These are phyloP conservation scores for Glomus cerebriforme DNA, from an alignment of 192 early-diverging fungal genomes.

Conservation along the genomic window DNA sequence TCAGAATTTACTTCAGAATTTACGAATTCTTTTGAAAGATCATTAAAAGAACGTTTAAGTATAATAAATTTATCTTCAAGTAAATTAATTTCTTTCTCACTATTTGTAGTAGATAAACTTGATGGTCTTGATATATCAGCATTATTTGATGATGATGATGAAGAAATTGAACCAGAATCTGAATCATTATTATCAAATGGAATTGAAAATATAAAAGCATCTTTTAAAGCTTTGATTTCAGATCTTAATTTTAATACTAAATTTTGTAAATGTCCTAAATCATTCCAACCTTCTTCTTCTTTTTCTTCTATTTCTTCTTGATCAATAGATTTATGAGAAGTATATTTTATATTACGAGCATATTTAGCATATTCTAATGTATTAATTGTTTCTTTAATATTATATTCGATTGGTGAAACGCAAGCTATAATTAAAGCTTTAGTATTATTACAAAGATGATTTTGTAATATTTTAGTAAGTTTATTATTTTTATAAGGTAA, in stretches of 20 bases:
- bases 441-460: slow-evolving; percentile 91
- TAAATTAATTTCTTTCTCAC: slow-evolving; percentile 28
- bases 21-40: slow-evolving; percentile 56
- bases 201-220: background rate
- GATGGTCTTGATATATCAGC: background rate
- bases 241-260: slow-evolving; percentile 63
- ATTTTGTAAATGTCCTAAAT: slow-evolving; percentile 63
- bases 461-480: slow-evolving; percentile 91
- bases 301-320: slow-evolving; percentile 66
- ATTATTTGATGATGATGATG: slow-evolving; percentile 11
- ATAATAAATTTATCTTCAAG: slow-evolving; percentile 51
- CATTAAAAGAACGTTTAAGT: slow-evolving; percentile 54
- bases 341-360: slow-evolving; percentile 94
- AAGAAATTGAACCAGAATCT: slow-evolving; percentile 27
- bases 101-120: background rate
- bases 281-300: slow-evolving; percentile 62
- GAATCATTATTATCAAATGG: too few species aligned
- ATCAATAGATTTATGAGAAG: slow-evolving; percentile 68
- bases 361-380: slow-evolving; percentile 95
- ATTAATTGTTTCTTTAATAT: slow-evolving; percentile 89
- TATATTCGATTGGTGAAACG: slow-evolving; percentile 81
- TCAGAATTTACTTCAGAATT: slow-evolving; percentile 45
- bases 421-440: slow-evolving; percentile 95
- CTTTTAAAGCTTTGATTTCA: slow-evolving; percentile 53
- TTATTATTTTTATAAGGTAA: slow-evolving; percentile 91